Evolutionary conservation across 1,139 yeast species (phyloP).

Genomic region (Nakaseomyces delphensis): DNA sequence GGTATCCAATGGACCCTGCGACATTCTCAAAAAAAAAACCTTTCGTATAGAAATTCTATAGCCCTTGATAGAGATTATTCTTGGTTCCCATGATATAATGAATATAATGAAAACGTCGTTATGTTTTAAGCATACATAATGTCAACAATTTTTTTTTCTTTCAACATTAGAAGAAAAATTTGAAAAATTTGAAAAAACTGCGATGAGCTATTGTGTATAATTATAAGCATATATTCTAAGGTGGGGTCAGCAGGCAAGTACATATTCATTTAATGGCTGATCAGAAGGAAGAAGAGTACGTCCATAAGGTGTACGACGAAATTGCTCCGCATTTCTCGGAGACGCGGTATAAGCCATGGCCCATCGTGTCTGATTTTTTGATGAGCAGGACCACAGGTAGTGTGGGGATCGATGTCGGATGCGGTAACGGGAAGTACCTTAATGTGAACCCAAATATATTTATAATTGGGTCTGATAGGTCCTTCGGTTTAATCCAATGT

Average conservation of each 20-base stretch:
- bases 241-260: too few relatives aligned
- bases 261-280: slow-evolving; percentile 36
- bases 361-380: slow-evolving; percentile 73
- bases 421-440: slow-evolving; percentile 93
- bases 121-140: background rate
- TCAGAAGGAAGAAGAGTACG: slow-evolving; percentile 63
- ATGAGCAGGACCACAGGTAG: slow-evolving; percentile 35
- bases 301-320: slow-evolving; percentile 83
- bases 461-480: slow-evolving; percentile 76
- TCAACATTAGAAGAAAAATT: background rate
- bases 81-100: too few relatives aligned
- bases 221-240: too few relatives aligned
- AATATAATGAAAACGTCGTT: too few relatives aligned
- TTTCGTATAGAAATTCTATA: too few relatives aligned
- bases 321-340: slow-evolving; percentile 89
- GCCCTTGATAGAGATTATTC: too few relatives aligned
- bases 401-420: slow-evolving; percentile 71
- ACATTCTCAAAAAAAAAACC: too few relatives aligned
- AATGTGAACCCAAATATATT: slow-evolving; percentile 57
- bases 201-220: slow-evolving; percentile 16
- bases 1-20: slow-evolving; percentile 25
- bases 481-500: slow-evolving; percentile 66
- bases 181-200: slow-evolving; percentile 5
- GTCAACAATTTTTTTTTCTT: background rate
- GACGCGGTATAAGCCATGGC: slow-evolving; percentile 97